A percentile compares a stretch with the other conserved stretches of the same genome.
Conservation (phyloP, 2,329 filamentous ascomycete genomes). For the Sordariomycetes sp. region DNA sequence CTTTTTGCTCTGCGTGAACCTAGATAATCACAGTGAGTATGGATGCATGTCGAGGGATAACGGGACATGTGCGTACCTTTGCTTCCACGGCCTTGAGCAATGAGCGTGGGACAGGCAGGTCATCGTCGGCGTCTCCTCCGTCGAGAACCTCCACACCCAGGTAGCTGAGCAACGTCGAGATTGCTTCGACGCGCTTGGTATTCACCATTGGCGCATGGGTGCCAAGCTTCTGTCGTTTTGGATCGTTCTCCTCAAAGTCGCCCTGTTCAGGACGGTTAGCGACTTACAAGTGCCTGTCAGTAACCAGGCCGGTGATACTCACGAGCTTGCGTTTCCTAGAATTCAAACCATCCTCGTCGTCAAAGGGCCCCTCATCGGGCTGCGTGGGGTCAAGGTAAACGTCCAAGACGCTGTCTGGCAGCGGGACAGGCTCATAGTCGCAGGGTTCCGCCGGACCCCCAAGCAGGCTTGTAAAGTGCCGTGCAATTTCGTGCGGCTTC, state of each 20-base stretch:
- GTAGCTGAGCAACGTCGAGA: background rate
- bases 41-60: background rate
- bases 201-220: background rate
- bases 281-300: background rate
- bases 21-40: background rate
- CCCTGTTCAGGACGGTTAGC: background rate
- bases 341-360: slow-evolving; percentile 10
- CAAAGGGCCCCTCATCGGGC: slow-evolving; percentile 7
- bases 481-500: slow-evolving; percentile 32
- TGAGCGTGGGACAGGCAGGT: slow-evolving; percentile 9
- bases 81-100: slow-evolving; percentile 6
- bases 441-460: slow-evolving; percentile 23
- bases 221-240: background rate
- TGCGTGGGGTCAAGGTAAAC: slow-evolving; percentile 27
- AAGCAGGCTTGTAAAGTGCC: slow-evolving; percentile 30
- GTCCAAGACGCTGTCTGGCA: slow-evolving; percentile 36
- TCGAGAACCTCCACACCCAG: slow-evolving; percentile 3
- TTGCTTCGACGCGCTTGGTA: background rate
- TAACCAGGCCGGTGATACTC: slow-evolving; percentile 12
- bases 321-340: slow-evolving; percentile 35
- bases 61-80: slow-evolving; percentile 3
- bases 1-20: background rate
- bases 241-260: background rate
- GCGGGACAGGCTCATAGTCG: slow-evolving; percentile 29
- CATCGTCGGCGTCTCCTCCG: background rate